Percentiles rank a stretch among this genome's conserved stretches.
Evolutionary conservation across 208 protist species (phyloP).

Genomic region (Acanthamoeba culbertsoni): DNA sequence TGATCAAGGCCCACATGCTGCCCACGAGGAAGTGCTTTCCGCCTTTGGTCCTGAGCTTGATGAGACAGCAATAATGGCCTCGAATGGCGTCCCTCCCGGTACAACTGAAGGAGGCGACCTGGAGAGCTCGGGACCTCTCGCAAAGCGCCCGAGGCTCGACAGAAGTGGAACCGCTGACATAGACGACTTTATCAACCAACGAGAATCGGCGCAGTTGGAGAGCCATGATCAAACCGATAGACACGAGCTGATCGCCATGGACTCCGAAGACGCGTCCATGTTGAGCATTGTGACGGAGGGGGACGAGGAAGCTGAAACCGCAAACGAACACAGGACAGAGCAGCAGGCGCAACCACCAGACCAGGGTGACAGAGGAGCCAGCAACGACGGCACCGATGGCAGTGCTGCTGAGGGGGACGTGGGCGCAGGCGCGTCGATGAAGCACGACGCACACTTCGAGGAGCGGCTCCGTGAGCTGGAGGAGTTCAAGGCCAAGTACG

Average conservation of each 20-base stretch:
- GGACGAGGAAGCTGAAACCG: not conserved
- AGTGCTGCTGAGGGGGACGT: not conserved
- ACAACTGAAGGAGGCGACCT: not conserved
- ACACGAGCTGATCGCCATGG: not conserved
- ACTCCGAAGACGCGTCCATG: not conserved
- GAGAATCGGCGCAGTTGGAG: no score
- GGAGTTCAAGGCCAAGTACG: conserved; percentile 48
- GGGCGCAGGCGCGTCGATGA: not conserved
- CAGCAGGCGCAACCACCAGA: no score
- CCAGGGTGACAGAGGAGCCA: not conserved
- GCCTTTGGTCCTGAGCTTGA: not conserved
- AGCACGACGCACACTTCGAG: not conserved
- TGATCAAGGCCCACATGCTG: not conserved
- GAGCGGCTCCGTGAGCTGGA: conserved; percentile 33
- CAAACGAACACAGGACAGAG: not conserved
- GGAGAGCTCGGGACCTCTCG: not conserved
- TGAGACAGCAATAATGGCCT: no score
- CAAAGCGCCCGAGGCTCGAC: not conserved
- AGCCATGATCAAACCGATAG: no score
- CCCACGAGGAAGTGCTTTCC: not conserved
- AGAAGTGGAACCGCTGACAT: not conserved
- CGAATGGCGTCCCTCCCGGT: no score
- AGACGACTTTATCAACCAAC: no score
- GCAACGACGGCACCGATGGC: not conserved
- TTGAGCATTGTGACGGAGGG: not conserved